Percentiles rank a stretch among this genome's conserved stretches.
Evolutionary conservation across 225 moss, liverwort and hornwort species (phyloP).

Genomic region (Marchantia polymorpha): DNA sequence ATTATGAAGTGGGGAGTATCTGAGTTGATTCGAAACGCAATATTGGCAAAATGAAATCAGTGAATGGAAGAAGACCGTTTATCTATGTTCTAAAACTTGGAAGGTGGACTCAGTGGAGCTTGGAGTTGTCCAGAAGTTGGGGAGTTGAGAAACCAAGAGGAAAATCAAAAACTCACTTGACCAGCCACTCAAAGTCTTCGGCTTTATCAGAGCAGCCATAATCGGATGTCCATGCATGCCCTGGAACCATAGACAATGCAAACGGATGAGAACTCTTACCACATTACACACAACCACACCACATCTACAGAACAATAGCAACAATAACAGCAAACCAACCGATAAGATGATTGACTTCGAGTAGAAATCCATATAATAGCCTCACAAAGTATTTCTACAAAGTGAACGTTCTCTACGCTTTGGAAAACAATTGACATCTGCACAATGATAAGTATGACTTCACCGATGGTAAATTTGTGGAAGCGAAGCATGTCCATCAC

Average conservation of each 20-base stretch:
- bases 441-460: neutral
- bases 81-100: neutral
- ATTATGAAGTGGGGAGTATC: constrained; percentile 84
- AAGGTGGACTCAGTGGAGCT: neutral
- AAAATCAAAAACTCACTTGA: constrained; percentile 39
- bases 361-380: too few relatives aligned
- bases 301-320: too few relatives aligned
- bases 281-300: too few relatives aligned
- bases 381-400: too few relatives aligned
- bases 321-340: too few relatives aligned
- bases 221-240: constrained; percentile 90
- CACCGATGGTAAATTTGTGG: constrained; percentile 88
- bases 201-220: constrained; percentile 77
- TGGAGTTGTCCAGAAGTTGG: neutral
- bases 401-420: neutral
- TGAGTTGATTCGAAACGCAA: constrained; percentile 15
- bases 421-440: neutral
- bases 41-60: neutral
- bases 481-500: constrained; percentile 96
- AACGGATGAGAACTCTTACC: neutral
- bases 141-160: neutral
- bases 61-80: neutral
- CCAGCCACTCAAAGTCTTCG: constrained; percentile 70
- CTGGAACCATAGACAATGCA: constrained; percentile 33
- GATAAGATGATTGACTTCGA: too few relatives aligned